A percentile compares a stretch with the other conserved stretches of the same genome.
These are phyloP conservation scores for Fraxinus ornus DNA, from an alignment of 305 asterid species.

Conservation along the genomic window DNA sequence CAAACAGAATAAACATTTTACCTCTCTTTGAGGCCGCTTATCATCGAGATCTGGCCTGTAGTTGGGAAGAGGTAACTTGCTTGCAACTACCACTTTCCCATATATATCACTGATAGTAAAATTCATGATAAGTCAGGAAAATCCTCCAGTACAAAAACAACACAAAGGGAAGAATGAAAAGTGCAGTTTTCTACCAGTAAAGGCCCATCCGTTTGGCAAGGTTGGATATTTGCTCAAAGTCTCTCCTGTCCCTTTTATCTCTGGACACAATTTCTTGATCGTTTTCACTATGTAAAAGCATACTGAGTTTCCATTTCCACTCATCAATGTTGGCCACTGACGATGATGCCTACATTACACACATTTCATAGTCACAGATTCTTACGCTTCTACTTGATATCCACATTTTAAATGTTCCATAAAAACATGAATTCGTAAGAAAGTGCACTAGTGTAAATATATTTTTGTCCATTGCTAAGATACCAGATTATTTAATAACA, in stretches of 20 bases:
- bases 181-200: conserved; percentile 52
- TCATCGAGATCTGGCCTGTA: conserved; percentile 95
- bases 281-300: conserved; percentile 66
- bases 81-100: conserved; percentile 87
- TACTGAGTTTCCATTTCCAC: conserved; percentile 97
- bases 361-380: conserved; percentile 15
- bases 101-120: conserved; percentile 59
- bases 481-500: background rate
- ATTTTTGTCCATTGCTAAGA: conserved; percentile 3
- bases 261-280: conserved; percentile 83
- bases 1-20: conserved; percentile 26
- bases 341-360: conserved; percentile 70
- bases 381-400: background rate
- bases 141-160: conserved; percentile 17
- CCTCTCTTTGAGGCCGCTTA: conserved; percentile 98
- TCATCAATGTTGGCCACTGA: conserved; percentile 96
- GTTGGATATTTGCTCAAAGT: conserved; percentile 86
- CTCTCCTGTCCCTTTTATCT: conserved; percentile 92
- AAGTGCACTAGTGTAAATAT: background rate
- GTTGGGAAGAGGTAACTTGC: conserved; percentile 94
- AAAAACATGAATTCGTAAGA: background rate
- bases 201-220: conserved; percentile 95
- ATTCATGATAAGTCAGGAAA: conserved; percentile 16
- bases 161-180: conserved; percentile 6
- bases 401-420: conserved; percentile 2